Evolutionary conservation across 345 rosid genomes (phyloP), one percentile per base, ranked within the genome.

Genomic region (Arabis hirsuta): DNA sequence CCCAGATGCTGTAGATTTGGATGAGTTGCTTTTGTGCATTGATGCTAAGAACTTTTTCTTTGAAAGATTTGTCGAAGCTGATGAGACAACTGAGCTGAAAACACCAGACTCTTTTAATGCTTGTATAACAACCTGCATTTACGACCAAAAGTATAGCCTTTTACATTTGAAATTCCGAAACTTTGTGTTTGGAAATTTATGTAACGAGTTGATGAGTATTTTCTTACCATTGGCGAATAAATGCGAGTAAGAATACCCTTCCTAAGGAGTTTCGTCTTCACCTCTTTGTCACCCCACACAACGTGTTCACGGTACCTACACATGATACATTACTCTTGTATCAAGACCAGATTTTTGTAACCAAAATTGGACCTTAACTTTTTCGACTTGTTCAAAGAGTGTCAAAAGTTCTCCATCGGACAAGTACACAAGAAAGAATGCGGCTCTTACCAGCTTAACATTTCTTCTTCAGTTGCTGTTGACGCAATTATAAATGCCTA

Each of bases 401-500:
- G 67, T 67, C 27, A 53, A 34, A 60, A 45, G 16, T 38, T 53
- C 4, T 53, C 26, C 2, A 53, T 32, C 19, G 13, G 29, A 39
- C 50, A 66, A 51, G 27, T 43, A 53, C 31, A 2, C 39, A 67
- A 44, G 42, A 27, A 14, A 36, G 13, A 67, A 22, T 29, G 46
- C 14, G 69, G 27, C 48, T 44, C 76, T 83, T 88, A 95, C 99
- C 99, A 91, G 73, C 78, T 85, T 50, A 83, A 80, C 98, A 91
- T 88, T 84, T 95, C 99, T 59, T 91, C 97, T 62, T 88, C 90
- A 8, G 98, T 91, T 75, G 84, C 94, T 32, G 97, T 95, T 39
- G 99, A 95, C 61, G 98, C 99, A 66, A 90, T 95, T 74, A 95
- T 88, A 79, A 95, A 95, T 42, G 99, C 99, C 99, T 95, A 87